Conservation (phyloP, 139 green algal species). For the Micromonas pusilla region DNA sequence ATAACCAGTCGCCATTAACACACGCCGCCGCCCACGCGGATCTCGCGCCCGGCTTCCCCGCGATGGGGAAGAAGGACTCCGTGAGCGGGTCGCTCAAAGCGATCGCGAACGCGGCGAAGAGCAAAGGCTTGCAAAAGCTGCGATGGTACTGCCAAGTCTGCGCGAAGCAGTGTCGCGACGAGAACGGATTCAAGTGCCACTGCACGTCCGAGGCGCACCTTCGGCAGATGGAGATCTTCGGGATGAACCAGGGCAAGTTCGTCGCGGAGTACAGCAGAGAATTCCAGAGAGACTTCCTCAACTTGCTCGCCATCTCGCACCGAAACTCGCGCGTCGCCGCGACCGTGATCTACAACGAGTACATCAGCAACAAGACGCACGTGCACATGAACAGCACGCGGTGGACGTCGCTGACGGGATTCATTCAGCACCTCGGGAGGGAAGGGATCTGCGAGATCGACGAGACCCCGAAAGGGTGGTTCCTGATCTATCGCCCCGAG, state of each 20-base stretch:
- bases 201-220: constrained; percentile 41
- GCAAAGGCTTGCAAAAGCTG: constrained; percentile 93
- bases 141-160: constrained; percentile 95
- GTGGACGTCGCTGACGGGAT: constrained; percentile 86
- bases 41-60: too few relatives aligned
- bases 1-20: not conserved
- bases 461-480: constrained; percentile 85
- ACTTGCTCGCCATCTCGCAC: not conserved
- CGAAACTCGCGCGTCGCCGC: constrained; percentile 23
- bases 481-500: constrained; percentile 39
- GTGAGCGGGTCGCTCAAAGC: constrained; percentile 52
- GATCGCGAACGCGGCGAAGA: constrained; percentile 83
- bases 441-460: constrained; percentile 84
- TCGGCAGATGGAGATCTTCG: constrained; percentile 60
- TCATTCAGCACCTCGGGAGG: constrained; percentile 70
- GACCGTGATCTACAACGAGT: constrained; percentile 86
- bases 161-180: constrained; percentile 94
- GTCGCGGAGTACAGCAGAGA: constrained; percentile 78
- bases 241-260: constrained; percentile 61
- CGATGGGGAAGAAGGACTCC: not conserved
- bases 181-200: constrained; percentile 88
- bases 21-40: not conserved
- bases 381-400: constrained; percentile 96
- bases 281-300: constrained; percentile 75
- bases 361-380: constrained; percentile 81